phyloP scores from a whole-genome alignment of 75 land plant genomes.

The Pinus tabuliformis region DNA sequence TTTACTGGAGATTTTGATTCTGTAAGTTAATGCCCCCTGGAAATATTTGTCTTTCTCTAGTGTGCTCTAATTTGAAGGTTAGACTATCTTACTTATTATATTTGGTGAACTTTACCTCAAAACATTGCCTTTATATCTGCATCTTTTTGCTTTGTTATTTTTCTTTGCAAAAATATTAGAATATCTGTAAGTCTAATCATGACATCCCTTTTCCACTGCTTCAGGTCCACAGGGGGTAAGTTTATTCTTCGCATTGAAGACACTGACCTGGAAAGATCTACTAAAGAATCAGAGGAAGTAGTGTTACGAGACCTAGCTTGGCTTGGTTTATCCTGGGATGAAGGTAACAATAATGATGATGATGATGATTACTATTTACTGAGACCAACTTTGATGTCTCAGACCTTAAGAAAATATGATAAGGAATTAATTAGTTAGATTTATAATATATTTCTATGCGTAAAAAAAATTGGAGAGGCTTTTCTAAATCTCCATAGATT shows the following conservation, averaged over 20 bases:
- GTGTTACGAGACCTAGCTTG: conserved; percentile 76
- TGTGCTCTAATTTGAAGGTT: not conserved
- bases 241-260: conserved; percentile 94
- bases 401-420: too few species aligned
- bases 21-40: not conserved
- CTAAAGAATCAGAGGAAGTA: conserved; percentile 85
- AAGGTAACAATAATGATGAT: conserved; percentile 48
- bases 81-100: not conserved
- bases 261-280: conserved; percentile 93
- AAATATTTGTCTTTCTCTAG: not conserved
- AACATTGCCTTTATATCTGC: not conserved
- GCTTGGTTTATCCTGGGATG: conserved; percentile 98
- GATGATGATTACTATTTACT: not conserved
- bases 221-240: conserved; percentile 87
- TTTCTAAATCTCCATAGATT: too few species aligned
- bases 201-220: not conserved
- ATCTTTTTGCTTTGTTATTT: not conserved
- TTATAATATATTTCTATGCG: too few species aligned
- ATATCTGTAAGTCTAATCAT: not conserved
- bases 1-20: not conserved
- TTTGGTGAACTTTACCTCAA: conserved; percentile 1
- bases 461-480: too few species aligned
- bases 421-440: too few species aligned
- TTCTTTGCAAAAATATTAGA: not conserved
- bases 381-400: too few species aligned